A percentile compares a stretch with the other conserved stretches of the same genome.
These are phyloP conservation scores for Corylus heterophylla DNA, from an alignment of 306 rosid genomes.

Conservation along the genomic window DNA sequence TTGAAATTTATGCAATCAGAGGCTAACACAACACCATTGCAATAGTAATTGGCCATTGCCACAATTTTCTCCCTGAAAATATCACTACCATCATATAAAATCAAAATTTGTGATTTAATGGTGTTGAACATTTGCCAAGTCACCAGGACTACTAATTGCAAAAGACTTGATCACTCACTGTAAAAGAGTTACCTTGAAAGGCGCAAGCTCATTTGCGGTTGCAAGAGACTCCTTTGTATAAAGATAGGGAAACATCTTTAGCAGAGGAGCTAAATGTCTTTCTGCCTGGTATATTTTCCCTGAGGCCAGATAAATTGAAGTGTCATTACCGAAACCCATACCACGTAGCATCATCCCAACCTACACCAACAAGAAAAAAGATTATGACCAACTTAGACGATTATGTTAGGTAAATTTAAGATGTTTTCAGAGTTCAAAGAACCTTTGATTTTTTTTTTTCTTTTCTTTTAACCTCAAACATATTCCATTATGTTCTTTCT, in stretches of 20 bases:
- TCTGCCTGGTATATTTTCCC: constrained; percentile 79
- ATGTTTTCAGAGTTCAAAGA: background rate
- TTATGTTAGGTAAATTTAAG: background rate
- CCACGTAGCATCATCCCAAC: constrained; percentile 95
- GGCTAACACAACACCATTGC: too few relatives aligned
- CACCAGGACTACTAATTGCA: background rate
- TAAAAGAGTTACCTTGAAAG: constrained; percentile 57
- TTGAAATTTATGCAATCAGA: background rate
- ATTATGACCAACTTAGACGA: background rate
- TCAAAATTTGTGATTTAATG: background rate
- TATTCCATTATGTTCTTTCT: background rate
- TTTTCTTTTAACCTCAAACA: background rate
- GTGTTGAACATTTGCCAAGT: background rate
- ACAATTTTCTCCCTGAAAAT: background rate
- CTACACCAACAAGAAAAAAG: constrained; percentile 45
- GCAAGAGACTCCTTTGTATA: constrained; percentile 91
- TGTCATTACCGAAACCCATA: constrained; percentile 84
- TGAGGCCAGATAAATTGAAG: constrained; percentile 85
- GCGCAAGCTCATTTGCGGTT: constrained; percentile 76
- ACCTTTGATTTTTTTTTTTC: background rate
- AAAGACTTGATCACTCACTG: background rate
- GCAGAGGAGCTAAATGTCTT: constrained; percentile 74
- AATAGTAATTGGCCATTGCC: too few relatives aligned
- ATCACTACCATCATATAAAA: background rate
- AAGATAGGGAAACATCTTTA: constrained; percentile 79